Evolutionary conservation across 2,329 filamentous ascomycete species (phyloP), one percentile per base, ranked within the genome.

Genomic region (Bipolaris sorokiniana): DNA sequence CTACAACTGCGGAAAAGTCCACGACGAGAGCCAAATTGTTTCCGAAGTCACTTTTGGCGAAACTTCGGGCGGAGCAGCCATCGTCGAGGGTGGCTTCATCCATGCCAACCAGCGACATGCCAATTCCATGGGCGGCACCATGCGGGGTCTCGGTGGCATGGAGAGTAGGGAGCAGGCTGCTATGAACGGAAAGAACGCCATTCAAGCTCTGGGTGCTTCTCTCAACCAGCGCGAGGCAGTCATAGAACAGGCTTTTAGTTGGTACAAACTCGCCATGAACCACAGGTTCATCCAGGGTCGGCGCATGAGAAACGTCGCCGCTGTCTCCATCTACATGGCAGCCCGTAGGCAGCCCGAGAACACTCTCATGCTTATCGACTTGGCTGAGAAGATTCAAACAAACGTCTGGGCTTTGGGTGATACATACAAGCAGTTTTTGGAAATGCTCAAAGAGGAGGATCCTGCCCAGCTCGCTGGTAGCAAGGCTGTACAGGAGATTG

Each of bases 371-470:
- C 84, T 99, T 41, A 98, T 99, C 74, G 95, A 99, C 74, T 87
- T 99, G 72, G 91, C 95, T 11, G 95, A 99, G 73, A 83, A 94
- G 40, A 79, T 88, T n/a, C 80, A 72, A 79, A 86, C 95, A 72
- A 97, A 97, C 66, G 94, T 99, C 22, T 99, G 96, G 78, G 89
- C 91, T 61, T 84, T 99, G 13, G 95, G 95, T 40, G 88, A 91
- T 60, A 90, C 91, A 26, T 98, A 96, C 83, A 96, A 96, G 75
- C 87, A 88, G 37, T 84, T 96, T 54, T 85, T 91, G 61, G 86
- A 90, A 64, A 81, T 81, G 58, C 74, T 88, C 34, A 88, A 88
- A 46, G 82, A 90, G 22, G 86, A 90, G 63, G 88, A 90, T 13
- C 71, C 73, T 1, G 66, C 64, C 2, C 64, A 67, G 34, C 52